Percentiles rank a stretch among this genome's conserved stretches.
Conservation (phyloP, 768 basidiomycete genomes). For the Termitomyces titanicus region DNA sequence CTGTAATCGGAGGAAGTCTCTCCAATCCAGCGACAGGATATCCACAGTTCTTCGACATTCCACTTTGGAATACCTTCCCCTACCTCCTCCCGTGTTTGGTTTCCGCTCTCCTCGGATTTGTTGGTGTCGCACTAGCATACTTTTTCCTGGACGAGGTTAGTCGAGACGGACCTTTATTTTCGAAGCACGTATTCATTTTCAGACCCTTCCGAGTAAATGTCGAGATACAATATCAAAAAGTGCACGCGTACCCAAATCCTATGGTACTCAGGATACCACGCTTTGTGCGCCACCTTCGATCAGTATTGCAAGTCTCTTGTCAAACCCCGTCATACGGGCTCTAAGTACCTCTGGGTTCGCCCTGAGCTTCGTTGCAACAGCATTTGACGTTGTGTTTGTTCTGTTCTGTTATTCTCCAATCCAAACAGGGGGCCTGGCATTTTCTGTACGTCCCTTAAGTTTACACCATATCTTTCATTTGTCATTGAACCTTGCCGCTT, state of each 20-base stretch:
- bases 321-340: conserved; percentile 50
- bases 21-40: conserved; percentile 53
- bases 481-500: conserved; percentile 1
- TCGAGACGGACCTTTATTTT: background rate
- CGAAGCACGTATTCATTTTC: background rate
- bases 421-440: conserved; percentile 51
- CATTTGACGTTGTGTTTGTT: conserved; percentile 66
- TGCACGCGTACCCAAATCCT: conserved; percentile 14
- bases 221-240: conserved; percentile 16
- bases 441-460: conserved; percentile 48
- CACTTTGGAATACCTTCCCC: conserved; percentile 46
- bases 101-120: conserved; percentile 37
- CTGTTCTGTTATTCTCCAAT: conserved; percentile 65
- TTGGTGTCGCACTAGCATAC: conserved; percentile 41
- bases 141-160: conserved; percentile 55
- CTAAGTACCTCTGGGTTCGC: conserved; percentile 49
- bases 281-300: conserved; percentile 15
- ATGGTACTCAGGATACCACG: conserved; percentile 13
- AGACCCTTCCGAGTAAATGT: conserved; percentile 49
- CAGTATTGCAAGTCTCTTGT: conserved; percentile 34
- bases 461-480: background rate
- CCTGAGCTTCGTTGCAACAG: conserved; percentile 50
- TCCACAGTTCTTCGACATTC: conserved; percentile 37
- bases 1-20: conserved; percentile 59
- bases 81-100: conserved; percentile 63